Conservation (phyloP, 2,329 filamentous ascomycete genomes). For the Zymoseptoria crescenta region DNA sequence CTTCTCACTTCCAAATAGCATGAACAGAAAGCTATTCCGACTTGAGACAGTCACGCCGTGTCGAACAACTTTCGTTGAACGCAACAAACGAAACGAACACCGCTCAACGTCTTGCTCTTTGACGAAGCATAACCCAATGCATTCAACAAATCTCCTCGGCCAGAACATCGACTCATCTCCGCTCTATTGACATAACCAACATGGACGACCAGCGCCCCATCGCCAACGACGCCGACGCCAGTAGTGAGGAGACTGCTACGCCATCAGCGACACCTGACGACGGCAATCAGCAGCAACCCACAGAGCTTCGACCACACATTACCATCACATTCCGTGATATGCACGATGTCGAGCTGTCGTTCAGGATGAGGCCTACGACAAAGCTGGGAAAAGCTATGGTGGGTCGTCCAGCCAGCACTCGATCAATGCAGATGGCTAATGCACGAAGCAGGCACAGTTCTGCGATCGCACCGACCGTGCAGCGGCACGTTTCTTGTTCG, state of each 20-base stretch:
- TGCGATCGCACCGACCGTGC: slow-evolving; percentile 8
- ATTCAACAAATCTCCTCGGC: too few species aligned
- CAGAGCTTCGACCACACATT: slow-evolving; percentile 33
- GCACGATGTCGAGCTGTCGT: slow-evolving; percentile 10
- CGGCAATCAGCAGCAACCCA: slow-evolving; percentile 35
- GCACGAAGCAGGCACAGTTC: slow-evolving; percentile 7
- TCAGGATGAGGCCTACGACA: slow-evolving; percentile 20
- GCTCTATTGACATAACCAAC: not conserved
- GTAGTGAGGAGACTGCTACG: not conserved
- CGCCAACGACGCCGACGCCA: not conserved
- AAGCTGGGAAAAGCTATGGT: slow-evolving; percentile 21
- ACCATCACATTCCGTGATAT: slow-evolving; percentile 15
- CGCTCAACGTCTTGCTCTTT: too few species aligned
- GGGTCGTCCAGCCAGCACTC: not conserved
- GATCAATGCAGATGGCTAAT: too few species aligned
- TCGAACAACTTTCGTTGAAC: too few species aligned
- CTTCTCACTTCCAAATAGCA: too few species aligned
- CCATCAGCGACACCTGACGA: slow-evolving; percentile 22
- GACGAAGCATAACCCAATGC: too few species aligned
- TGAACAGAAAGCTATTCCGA: too few species aligned
- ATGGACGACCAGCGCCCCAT: not conserved
- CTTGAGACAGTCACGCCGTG: too few species aligned
- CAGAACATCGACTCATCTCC: too few species aligned
- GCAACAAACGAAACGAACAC: too few species aligned
- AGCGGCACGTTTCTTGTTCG: slow-evolving; percentile 18